A percentile compares a stretch with the other conserved stretches of the same genome.
Conservation (phyloP, 2,329 filamentous ascomycete species). For the Calonectria multiphialidica region DNA sequence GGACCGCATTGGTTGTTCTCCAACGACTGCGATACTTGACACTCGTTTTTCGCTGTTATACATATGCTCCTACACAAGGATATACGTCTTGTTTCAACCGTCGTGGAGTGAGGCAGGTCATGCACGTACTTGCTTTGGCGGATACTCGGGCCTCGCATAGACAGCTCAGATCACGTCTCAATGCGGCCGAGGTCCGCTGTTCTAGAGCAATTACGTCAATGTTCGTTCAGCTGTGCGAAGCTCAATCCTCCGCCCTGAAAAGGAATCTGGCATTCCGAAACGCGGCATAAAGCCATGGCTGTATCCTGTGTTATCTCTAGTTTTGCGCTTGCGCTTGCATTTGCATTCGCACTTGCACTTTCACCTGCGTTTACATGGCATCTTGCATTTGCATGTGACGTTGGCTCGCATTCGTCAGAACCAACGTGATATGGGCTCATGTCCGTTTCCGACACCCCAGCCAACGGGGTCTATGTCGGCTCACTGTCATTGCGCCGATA, state of each 20-base stretch:
- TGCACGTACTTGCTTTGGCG: slow-evolving; percentile 1
- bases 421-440: slow-evolving; percentile 16
- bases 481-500: slow-evolving; percentile 2
- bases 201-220: background rate
- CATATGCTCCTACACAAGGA: background rate
- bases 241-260: background rate
- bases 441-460: background rate
- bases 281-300: background rate
- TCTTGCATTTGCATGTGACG: slow-evolving; percentile 21
- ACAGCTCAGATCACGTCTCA: background rate
- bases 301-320: too few species aligned
- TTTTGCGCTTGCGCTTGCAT: background rate
- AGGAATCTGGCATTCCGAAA: background rate
- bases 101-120: background rate
- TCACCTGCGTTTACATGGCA: background rate
- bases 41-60: background rate
- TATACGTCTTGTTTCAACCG: background rate
- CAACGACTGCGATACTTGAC: background rate
- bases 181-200: background rate
- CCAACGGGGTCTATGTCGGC: slow-evolving; percentile 9
- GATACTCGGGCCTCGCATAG: background rate
- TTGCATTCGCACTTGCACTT: background rate
- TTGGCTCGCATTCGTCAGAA: background rate
- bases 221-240: background rate
- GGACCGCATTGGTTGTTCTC: background rate